Base-by-base conservation (phyloP, 2,329 filamentous ascomycete genomes). In the Ascosphaera aggregata region DNA sequence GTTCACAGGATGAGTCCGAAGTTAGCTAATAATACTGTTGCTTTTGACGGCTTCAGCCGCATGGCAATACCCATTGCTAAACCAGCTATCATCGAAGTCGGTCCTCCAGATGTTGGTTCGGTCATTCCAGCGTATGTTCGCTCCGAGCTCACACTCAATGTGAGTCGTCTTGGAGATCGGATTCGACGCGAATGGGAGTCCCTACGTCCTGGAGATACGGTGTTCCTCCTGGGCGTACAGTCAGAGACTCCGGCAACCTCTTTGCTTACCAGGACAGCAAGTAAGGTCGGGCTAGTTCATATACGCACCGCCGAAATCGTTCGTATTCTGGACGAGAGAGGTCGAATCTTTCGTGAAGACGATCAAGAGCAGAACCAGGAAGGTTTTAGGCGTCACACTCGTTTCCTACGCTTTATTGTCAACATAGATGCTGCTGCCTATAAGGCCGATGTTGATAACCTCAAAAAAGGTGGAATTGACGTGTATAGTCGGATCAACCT, bases 1-100 rank as follows among this genome's bases (percentile, higher is more conserved):
- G 54, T 95, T 38, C 80, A 79, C 50, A 74, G 82, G 36, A 60
- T 98, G 43, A 73, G 77, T 46, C 85, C 86, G 2, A 71, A 75
- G 45, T 52, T 61, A 17, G 67, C 65, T 32, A 64, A 70, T 30
- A 78, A 76, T n/a, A 70, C 73, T 44, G 59, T 65, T 0, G 65
- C 61, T 3, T 95, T 95, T 51, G 66, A 76, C 9, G 86, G 89
- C 0, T 84, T 80, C 48, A 91, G 86, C 2, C 82, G 74, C 49
- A 93, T 95, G 85, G 85, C 84, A 2, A 65, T 95, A 39, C 76
- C 81, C 1, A 89, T 94, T 42, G 67, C 72, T 15, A 89, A 81
- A 49, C 80, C 84, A 44, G 76, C 81, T 11, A 80, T 98, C 37
- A 65, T 94, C 20, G 85, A 98, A 50, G 77, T 86, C 18, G 72